Evolutionary conservation across 1,284 basidiomycete species (phyloP), one percentile per base, ranked within the genome.

Genomic region (Kalmanozyma brasiliensis): DNA sequence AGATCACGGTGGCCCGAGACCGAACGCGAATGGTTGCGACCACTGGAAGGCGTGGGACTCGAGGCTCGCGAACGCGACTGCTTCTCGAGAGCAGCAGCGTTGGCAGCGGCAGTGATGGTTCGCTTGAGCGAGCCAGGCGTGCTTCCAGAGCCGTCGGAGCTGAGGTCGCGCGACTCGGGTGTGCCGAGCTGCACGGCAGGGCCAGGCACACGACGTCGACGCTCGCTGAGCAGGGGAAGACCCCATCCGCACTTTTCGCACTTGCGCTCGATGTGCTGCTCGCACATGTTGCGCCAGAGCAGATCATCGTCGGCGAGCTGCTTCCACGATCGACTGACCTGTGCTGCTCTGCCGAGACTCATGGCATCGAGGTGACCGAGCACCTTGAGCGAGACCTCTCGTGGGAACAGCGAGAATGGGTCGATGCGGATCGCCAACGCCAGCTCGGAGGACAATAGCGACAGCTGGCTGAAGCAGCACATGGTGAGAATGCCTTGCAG

Each of bases 401-500:
- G 89, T 0, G 95, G 96, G 43, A 99, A 87, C 68, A 94, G 88
- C 43, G 87, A 85, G 84, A 98, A 95, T 9, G 96, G 96, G 83
- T 99, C 96, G 48, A 81, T 79, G 66, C 95, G 90, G 82, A 96
- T 97, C 65, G 97, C 89, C 70, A 92, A 89, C 22, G 89, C 86
- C 55, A 98, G 89, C 57, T 94, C 91, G 65, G 96, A 92, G 14
- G 93, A 91, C 45, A 99, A 89, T 53, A 98, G 90, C 20, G 95
- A 97, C n/a, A 98, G 89, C 79, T 98, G 95, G 35, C 93, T 93
- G 85, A 96, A 98, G 84, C 95, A 98, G 83, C 95, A 98, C 92
- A 98, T 98, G n/a, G 96, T 98, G 74, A 99, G 89, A 60, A 99
- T 87, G 29, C 95, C 95, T 78, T 93, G 93, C 42, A 99, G 89